Percentiles rank a stretch among this genome's conserved stretches.
Conservation (phyloP, 2,329 filamentous ascomycete species). For the Penicillium expansum region DNA sequence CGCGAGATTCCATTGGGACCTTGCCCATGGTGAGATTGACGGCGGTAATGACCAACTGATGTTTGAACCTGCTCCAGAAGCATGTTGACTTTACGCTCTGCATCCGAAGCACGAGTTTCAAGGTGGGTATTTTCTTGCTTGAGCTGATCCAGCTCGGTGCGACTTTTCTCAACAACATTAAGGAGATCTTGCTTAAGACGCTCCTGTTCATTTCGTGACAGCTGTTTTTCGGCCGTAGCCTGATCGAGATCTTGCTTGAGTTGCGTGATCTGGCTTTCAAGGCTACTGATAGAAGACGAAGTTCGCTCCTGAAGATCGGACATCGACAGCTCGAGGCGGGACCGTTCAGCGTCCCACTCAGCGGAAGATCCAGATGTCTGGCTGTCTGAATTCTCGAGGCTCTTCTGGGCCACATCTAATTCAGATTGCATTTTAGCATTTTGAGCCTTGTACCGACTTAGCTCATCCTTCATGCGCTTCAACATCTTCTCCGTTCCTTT, state of each 20-base stretch:
- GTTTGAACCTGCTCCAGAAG: constrained; percentile 92
- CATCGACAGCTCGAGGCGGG: constrained; percentile 65
- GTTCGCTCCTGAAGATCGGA: constrained; percentile 68
- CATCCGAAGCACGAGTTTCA: constrained; percentile 80
- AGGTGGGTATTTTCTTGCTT: constrained; percentile 78
- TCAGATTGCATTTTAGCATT: constrained; percentile 81
- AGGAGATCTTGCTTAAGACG: constrained; percentile 58
- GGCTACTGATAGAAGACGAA: constrained; percentile 59
- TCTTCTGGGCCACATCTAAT: constrained; percentile 65
- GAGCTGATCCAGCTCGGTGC: constrained; percentile 73
- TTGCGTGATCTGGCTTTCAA: constrained; percentile 68
- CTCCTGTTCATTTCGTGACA: constrained; percentile 57
- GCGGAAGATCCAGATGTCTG: constrained; percentile 47
- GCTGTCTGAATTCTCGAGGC: constrained; percentile 40
- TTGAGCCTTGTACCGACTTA: constrained; percentile 85
- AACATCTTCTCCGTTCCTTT: constrained; percentile 99
- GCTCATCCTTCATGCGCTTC: constrained; percentile 95
- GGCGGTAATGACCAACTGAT: constrained; percentile 91
- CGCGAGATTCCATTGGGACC: constrained; percentile 46
- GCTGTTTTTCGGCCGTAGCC: constrained; percentile 66
- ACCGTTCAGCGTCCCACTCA: constrained; percentile 74
- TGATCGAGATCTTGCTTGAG: constrained; percentile 68
- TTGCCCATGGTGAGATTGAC: constrained; percentile 58
- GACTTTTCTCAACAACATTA: constrained; percentile 53
- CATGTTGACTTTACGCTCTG: constrained; percentile 88